Percentiles rank a stretch among this genome's conserved stretches.
These are phyloP conservation scores for Penicillium sp. DNA, from an alignment of 2,329 filamentous ascomycete genomes.

Conservation along the genomic window DNA sequence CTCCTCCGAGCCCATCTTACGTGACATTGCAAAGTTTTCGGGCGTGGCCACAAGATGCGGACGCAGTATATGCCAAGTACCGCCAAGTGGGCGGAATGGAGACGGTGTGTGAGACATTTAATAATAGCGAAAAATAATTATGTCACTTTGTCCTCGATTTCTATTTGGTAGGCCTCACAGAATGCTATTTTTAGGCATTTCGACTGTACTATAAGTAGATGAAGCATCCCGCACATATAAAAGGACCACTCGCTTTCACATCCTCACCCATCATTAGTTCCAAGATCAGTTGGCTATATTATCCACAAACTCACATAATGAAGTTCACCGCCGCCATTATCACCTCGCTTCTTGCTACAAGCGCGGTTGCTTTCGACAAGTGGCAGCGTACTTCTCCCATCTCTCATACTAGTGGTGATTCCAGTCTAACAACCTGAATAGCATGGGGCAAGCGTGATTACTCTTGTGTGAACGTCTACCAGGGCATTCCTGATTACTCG, in stretches of 20 bases:
- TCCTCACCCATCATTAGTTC: background rate
- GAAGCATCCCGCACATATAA: conserved; percentile 3
- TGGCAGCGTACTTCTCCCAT: conserved; percentile 22
- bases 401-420: background rate
- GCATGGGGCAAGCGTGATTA: conserved; percentile 36
- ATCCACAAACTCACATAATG: conserved; percentile 17
- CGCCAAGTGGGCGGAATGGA: too few relatives aligned
- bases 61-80: too few relatives aligned
- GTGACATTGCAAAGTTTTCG: too few relatives aligned
- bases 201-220: background rate
- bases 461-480: conserved; percentile 30
- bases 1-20: too few relatives aligned
- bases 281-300: background rate
- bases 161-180: conserved; percentile 2
- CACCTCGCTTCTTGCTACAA: conserved; percentile 23
- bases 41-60: too few relatives aligned
- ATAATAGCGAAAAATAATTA: too few relatives aligned
- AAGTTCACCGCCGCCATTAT: conserved; percentile 27
- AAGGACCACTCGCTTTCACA: background rate
- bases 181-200: conserved; percentile 8
- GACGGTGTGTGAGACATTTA: too few relatives aligned
- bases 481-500: conserved; percentile 30
- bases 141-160: too few relatives aligned
- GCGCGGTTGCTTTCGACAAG: conserved; percentile 30
- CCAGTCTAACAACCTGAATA: conserved; percentile 6